phyloP scores from a whole-genome alignment of 352 stramenopile genomes.

The Globisporangium orthogonon region DNA sequence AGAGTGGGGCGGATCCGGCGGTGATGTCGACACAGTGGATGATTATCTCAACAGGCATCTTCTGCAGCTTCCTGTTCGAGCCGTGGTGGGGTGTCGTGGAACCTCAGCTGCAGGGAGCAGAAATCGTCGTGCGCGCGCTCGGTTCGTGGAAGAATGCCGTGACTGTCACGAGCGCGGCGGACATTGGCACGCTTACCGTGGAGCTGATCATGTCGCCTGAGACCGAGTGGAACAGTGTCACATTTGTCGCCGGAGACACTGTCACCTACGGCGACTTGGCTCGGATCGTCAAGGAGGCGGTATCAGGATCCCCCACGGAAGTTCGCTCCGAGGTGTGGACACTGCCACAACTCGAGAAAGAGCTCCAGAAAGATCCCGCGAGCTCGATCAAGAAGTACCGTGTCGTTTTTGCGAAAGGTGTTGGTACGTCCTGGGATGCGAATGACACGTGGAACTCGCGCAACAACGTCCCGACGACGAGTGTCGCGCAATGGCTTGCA shows the following conservation, averaged over 20 bases:
- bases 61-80: slow-evolving; percentile 12
- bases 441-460: too few species aligned
- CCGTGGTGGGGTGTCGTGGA: slow-evolving; percentile 11
- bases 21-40: slow-evolving; percentile 6
- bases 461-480: not conserved
- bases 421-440: too few species aligned
- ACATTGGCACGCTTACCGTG: slow-evolving; percentile 11
- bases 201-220: slow-evolving; percentile 1
- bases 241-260: slow-evolving; percentile 10
- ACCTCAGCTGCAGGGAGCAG: not conserved
- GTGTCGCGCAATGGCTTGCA: not conserved
- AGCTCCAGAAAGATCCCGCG: slow-evolving; percentile 3
- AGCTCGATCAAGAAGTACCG: slow-evolving; percentile 11
- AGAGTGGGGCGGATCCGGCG: not conserved
- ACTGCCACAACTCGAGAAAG: not conserved
- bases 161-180: slow-evolving; percentile 10
- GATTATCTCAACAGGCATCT: slow-evolving; percentile 12
- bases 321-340: slow-evolving; percentile 1
- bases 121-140: slow-evolving; percentile 9
- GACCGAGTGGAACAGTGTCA: slow-evolving; percentile 9
- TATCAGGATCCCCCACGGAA: not conserved
- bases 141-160: slow-evolving; percentile 11
- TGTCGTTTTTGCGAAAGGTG: slow-evolving; percentile 3
- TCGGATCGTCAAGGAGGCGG: not conserved
- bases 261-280: slow-evolving; percentile 6